Conservation (phyloP, 2,329 filamentous ascomycete genomes). For the Thielaviopsis euricoi region DNA sequence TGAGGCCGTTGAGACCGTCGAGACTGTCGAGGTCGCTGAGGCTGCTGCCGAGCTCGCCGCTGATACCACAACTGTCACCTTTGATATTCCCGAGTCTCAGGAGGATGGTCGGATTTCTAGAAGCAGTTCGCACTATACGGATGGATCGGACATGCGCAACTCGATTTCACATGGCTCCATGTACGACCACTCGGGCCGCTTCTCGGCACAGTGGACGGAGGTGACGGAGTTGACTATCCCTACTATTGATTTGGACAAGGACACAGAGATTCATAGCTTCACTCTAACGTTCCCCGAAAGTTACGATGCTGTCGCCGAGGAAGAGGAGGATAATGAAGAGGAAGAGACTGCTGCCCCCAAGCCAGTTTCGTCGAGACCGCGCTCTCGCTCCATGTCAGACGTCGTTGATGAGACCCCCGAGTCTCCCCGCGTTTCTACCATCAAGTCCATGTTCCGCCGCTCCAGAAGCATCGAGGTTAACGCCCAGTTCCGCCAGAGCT, state of each 20-base stretch:
- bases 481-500: slow-evolving; percentile 10
- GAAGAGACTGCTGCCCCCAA: neutral
- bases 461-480: slow-evolving; percentile 5
- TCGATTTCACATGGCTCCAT: slow-evolving; percentile 5
- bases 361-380: neutral
- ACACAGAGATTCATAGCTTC: slow-evolving; percentile 6
- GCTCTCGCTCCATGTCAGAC: slow-evolving; percentile 1
- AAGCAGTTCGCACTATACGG: slow-evolving; percentile 10
- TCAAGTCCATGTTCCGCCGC: slow-evolving; percentile 9
- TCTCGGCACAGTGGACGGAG: slow-evolving; percentile 11
- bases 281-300: slow-evolving; percentile 9
- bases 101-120: slow-evolving; percentile 7
- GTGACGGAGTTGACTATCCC: slow-evolving; percentile 11
- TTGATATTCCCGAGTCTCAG: neutral
- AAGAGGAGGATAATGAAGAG: neutral
- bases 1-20: neutral
- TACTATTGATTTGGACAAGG: slow-evolving; percentile 9
- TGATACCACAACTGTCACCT: neutral
- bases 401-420: neutral
- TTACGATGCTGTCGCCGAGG: neutral
- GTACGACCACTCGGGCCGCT: slow-evolving; percentile 7
- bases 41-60: neutral
- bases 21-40: neutral
- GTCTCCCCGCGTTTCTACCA: slow-evolving; percentile 8
- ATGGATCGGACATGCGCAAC: slow-evolving; percentile 2